Evolutionary conservation across 305 asterid species (phyloP).

Genomic region (Solanum hybrid): DNA sequence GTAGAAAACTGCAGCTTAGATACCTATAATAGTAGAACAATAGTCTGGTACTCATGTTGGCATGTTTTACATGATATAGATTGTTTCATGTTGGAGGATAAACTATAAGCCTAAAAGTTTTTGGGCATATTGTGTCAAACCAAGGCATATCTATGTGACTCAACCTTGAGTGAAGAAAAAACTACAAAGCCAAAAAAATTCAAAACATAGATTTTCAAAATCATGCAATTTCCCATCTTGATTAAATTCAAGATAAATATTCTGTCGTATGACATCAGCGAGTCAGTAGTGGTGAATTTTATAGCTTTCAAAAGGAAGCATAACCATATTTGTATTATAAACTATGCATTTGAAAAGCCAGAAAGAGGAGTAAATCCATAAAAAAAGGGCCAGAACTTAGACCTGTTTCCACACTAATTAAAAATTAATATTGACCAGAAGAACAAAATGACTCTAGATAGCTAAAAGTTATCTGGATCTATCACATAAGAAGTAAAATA

Average conservation of each 20-base stretch:
- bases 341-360: neutral
- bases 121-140: neutral
- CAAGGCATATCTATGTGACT: neutral
- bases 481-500: neutral
- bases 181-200: neutral
- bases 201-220: neutral
- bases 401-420: neutral
- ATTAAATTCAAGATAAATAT: neutral
- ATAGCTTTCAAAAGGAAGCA: neutral
- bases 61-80: neutral
- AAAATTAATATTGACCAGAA: neutral
- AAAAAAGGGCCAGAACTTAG: neutral
- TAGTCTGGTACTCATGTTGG: neutral
- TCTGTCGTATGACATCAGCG: neutral
- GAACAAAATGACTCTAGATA: neutral
- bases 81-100: neutral
- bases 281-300: neutral
- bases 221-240: neutral
- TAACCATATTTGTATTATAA: neutral
- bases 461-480: neutral
- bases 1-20: neutral
- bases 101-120: neutral
- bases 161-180: neutral
- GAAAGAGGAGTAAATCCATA: neutral
- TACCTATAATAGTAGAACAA: neutral